Conservation (phyloP, 1,284 basidiomycete genomes). For the Golubevia pallescens region DNA sequence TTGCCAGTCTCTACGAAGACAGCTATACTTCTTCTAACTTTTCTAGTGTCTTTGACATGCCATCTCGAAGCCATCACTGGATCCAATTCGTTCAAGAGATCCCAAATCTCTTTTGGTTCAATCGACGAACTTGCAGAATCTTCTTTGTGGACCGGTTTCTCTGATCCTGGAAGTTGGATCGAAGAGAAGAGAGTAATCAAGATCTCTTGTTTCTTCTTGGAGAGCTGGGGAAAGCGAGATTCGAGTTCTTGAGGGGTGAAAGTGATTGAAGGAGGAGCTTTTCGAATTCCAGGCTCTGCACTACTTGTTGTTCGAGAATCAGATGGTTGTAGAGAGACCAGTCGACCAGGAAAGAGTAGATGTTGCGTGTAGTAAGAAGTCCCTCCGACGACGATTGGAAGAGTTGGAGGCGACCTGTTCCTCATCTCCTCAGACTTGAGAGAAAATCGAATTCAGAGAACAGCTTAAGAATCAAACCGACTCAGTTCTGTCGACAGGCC, state of each 20-base stretch:
- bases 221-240: conserved; percentile 57
- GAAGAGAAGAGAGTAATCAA: conserved; percentile 66
- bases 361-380: conserved; percentile 98
- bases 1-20: conserved; percentile 78
- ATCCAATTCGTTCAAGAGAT: conserved; percentile 76
- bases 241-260: conserved; percentile 10
- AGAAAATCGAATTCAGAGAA: conserved; percentile 5
- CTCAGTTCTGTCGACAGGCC: conserved; percentile 20
- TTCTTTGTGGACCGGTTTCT: conserved; percentile 69
- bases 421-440: conserved; percentile 74
- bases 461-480: conserved; percentile 2
- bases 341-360: conserved; percentile 68
- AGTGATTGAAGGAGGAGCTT: conserved; percentile 9
- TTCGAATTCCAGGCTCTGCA: conserved; percentile 12
- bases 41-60: conserved; percentile 94
- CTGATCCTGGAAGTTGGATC: conserved; percentile 22
- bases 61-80: conserved; percentile 79
- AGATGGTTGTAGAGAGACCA: conserved; percentile 33
- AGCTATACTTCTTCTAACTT: conserved; percentile 80
- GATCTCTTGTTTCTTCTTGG: conserved; percentile 67
- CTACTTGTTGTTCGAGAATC: neutral
- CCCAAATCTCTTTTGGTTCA: conserved; percentile 72
- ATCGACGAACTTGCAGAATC: conserved; percentile 18
- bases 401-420: conserved; percentile 68
- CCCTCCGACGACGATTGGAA: conserved; percentile 91